These are phyloP conservation scores for Phytopythium oedochilum DNA, from an alignment of 352 stramenopile species.

Conservation along the genomic window DNA sequence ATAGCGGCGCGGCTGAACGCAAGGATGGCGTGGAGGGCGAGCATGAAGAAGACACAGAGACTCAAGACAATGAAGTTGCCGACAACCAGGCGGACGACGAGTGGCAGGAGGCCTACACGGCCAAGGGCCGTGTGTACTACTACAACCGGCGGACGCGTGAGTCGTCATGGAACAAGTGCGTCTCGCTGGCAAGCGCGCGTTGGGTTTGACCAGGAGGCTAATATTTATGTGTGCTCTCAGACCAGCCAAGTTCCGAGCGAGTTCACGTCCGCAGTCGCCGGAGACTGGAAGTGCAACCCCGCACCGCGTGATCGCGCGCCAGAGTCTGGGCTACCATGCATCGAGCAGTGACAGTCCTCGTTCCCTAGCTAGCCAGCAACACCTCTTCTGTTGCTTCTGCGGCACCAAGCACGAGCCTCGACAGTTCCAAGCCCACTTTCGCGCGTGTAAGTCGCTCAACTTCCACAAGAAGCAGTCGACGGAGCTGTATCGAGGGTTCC, in stretches of 20 bases:
- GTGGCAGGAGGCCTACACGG: conserved; percentile 82
- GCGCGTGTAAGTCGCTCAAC: conserved; percentile 34
- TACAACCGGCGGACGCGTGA: conserved; percentile 84
- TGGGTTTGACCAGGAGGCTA: no score
- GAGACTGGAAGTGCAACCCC: conserved; percentile 1
- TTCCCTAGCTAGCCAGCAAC: conserved; percentile 25
- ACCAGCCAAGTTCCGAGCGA: conserved; percentile 9
- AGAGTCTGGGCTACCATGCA: conserved; percentile 28
- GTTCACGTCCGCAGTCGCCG: conserved; percentile 5
- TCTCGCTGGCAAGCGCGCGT: no score
- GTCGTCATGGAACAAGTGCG: conserved; percentile 81
- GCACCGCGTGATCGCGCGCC: conserved; percentile 15
- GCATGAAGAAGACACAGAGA: conserved; percentile 2
- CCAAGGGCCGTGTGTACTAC: conserved; percentile 85
- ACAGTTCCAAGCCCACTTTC: conserved; percentile 40
- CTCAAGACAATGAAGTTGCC: conserved; percentile 5
- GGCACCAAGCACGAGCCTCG: conserved; percentile 28
- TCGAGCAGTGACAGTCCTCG: conserved; percentile 10
- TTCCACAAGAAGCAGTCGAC: conserved; percentile 58
- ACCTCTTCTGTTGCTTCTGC: conserved; percentile 79
- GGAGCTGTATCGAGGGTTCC: conserved; percentile 54
- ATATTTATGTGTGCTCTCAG: no score
- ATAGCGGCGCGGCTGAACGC: neutral
- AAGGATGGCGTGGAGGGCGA: neutral
- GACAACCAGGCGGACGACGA: conserved; percentile 32